Evolutionary conservation across 2,329 filamentous ascomycete genomes (phyloP), one percentile per base, ranked within the genome.

Genomic region (Monosporascus sp.): DNA sequence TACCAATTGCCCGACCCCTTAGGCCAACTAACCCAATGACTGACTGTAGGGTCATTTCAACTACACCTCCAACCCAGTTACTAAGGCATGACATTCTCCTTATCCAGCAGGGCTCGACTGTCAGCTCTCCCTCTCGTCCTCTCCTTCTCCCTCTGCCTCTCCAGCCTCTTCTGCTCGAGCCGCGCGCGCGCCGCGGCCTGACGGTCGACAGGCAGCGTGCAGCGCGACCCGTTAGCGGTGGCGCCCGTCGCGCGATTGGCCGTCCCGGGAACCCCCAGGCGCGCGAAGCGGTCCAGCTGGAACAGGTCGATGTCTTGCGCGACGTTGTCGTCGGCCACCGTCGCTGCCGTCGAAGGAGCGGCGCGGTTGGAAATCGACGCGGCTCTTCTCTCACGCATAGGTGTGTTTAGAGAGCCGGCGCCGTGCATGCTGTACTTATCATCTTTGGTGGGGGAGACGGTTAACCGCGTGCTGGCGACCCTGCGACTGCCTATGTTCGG

Each of bases 121-220:
- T 51, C 50, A 27, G 55, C 52, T 52, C 68, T 69, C 63, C 70
- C 72, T 64, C 79, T 78, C 64, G 82, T 75, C 17, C 74, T 73
- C 64, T 75, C 77, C 61, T 67, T 65, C 27, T 66, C 62, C 53
- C 68, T 69, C 63, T 70, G 72, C 64, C 79, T 78, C 64, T 82
- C 76, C n/a, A 75, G 73, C 63, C 75, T 77, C 62, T 79, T 75
- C 65, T 76, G 73, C 65, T 82, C 76, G 16, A 84, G 74, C 7
- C 80, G 70, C 43, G 80, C 81, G 50, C 81, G 71, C 11, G 80
- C 81, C 1, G 80, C 81, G 7, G 79, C 77, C 46, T 74, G 73
- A 36, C 82, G 73, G 49, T 80, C 77, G 3, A 78, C 75, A 8
- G 81, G 73, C 14, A 84, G 62, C 2, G 67, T 69, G 22, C 73